phyloP scores from a whole-genome alignment of 768 basidiomycete genomes.

The Kwoniella dendrophila region DNA sequence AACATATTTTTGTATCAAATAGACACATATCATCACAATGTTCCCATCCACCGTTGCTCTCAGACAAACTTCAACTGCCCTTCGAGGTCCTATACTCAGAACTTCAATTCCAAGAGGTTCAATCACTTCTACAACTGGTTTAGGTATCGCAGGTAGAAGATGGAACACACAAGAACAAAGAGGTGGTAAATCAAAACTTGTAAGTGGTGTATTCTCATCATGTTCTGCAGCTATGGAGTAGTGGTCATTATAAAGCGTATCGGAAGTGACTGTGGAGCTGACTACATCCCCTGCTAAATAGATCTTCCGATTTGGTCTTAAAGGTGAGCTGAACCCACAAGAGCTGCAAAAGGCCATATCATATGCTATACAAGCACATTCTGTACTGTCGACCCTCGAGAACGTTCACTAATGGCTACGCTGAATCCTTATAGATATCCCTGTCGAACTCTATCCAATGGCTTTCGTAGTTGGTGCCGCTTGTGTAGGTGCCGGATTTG shows the following conservation, averaged over 20 bases:
- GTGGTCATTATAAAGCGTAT: too few relatives aligned
- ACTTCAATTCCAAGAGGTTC: background rate
- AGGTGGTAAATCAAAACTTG: constrained; percentile 54
- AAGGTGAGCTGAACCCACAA: constrained; percentile 30
- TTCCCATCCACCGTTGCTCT: constrained; percentile 30
- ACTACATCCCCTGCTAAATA: constrained; percentile 4
- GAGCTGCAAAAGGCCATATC: background rate
- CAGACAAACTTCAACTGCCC: constrained; percentile 28
- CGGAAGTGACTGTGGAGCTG: background rate
- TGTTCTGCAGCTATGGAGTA: too few relatives aligned
- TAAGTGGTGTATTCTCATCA: constrained; percentile 25
- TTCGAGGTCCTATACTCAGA: constrained; percentile 15
- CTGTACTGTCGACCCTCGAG: too few relatives aligned
- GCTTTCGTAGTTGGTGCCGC: constrained; percentile 51
- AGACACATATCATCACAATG: constrained; percentile 21
- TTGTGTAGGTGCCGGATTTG: constrained; percentile 48
- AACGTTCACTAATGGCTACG: background rate
- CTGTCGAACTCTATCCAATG: constrained; percentile 56
- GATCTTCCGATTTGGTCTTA: constrained; percentile 54
- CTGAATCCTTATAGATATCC: constrained; percentile 38
- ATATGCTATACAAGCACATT: too few relatives aligned
- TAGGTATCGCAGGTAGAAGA: constrained; percentile 31
- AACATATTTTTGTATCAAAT: background rate
- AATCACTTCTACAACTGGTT: constrained; percentile 16
- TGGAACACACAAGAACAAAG: constrained; percentile 36